Evolutionary conservation across 2,329 filamentous ascomycete species (phyloP), one percentile per base, ranked within the genome.

Genomic region (Fusarium veterinarium): DNA sequence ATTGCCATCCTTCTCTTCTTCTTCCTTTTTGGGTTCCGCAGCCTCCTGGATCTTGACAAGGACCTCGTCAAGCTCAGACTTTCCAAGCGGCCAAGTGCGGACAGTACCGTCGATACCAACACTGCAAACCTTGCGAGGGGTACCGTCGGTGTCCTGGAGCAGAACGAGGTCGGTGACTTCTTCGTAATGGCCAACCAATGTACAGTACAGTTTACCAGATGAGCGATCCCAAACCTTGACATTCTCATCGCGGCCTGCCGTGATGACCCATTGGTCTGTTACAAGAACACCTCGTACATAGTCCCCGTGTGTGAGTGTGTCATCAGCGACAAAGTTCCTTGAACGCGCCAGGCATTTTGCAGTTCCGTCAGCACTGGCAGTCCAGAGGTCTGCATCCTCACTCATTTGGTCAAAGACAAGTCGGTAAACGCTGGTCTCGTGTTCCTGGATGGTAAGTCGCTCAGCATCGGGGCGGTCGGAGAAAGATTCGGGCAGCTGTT

Each of bases 71-170:
- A 90, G 79, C 31, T 83, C 85, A 23, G 78, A 88, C 87, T 88
- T 90, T 55, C 86, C 87, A 58, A 98, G 83, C 17, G 91, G 91
- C 96, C 96, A 99, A 60, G 88, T 90, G 76, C 96, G 90, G 42
- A 98, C 87, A 1, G 96, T 98, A 5, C 91, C 92, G 82, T 99
- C 96, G 75, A 98, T 97, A 72, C 93, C 91, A 60, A 96, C 93
- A 80, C 95, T 98, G 71, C 93, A 90, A 16, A 97, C 84, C 68
- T 85, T 85, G 25, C 83, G 85, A 9, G 78, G 76, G 11, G 67
- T 74, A 8, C 81, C 81, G 25, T 76, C 72, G 1, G 76, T 69
- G 62, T 83, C 83, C 31, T 82, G 80, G 33, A 95, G 80, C 55
- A 97, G 79, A 4, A 92, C 85, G 46, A 98, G 82, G 40, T 92